phyloP scores from a whole-genome alignment of 805 yeast species.

The Saccharomycopsis olivae region DNA sequence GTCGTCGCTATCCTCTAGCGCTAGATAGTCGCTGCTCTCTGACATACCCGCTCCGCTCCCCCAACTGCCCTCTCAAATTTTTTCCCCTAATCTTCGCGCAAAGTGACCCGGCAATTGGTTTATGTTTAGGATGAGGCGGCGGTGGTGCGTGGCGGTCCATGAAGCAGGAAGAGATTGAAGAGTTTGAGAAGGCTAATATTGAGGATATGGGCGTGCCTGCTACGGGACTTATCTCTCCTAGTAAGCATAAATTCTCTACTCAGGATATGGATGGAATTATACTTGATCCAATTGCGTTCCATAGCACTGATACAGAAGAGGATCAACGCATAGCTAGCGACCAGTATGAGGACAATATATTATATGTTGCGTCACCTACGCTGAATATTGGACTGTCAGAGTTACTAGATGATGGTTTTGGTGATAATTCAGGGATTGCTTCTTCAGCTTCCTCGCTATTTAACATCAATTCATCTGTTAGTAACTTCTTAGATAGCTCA shows the following conservation, averaged over 20 bases:
- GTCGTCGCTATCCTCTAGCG: too few species aligned
- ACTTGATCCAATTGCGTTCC: slow-evolving; percentile 11
- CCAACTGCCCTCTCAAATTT: too few species aligned
- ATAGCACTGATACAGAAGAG: slow-evolving; percentile 15
- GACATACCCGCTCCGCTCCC: too few species aligned
- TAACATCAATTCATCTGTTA: slow-evolving; percentile 2
- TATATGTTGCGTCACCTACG: slow-evolving; percentile 6
- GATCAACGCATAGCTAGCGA: slow-evolving; percentile 8
- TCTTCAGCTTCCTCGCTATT: slow-evolving; percentile 4
- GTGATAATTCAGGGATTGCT: slow-evolving; percentile 1
- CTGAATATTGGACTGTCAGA: not conserved
- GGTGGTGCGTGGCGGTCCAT: too few species aligned
- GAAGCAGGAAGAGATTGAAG: slow-evolving; percentile 23
- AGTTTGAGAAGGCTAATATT: slow-evolving; percentile 25
- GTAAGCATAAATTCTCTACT: slow-evolving; percentile 18
- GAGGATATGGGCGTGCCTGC: slow-evolving; percentile 25
- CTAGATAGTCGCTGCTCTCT: too few species aligned
- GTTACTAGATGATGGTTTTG: slow-evolving; percentile 2
- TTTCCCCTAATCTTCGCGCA: too few species aligned
- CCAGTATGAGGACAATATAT: slow-evolving; percentile 14
- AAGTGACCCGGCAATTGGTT: too few species aligned
- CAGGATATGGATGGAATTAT: slow-evolving; percentile 10
- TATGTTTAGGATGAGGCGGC: too few species aligned
- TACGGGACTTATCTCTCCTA: slow-evolving; percentile 5
- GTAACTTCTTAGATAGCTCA: slow-evolving; percentile 7